Conservation (phyloP, 208 protist species). For the Trypanosoma grayi region DNA sequence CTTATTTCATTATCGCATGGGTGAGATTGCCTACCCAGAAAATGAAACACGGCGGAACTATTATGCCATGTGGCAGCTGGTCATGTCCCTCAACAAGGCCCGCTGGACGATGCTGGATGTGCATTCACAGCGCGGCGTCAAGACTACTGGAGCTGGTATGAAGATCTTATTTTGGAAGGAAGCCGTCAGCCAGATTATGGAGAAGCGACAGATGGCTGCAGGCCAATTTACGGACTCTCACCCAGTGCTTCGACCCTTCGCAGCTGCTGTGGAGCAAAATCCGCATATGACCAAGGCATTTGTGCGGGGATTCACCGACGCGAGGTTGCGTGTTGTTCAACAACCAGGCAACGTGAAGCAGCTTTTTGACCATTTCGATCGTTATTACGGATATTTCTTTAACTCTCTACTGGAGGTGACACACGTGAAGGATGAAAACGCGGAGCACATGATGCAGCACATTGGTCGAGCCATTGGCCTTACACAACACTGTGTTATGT, state of each 20-base stretch:
- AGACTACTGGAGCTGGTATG: slow-evolving; percentile 89
- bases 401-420: slow-evolving; percentile 83
- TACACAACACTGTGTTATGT: slow-evolving; percentile 88
- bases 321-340: slow-evolving; percentile 73
- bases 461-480: slow-evolving; percentile 81
- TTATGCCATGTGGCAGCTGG: slow-evolving; percentile 82
- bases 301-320: slow-evolving; percentile 86
- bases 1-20: slow-evolving; percentile 79
- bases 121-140: slow-evolving; percentile 79
- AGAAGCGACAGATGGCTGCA: slow-evolving; percentile 52
- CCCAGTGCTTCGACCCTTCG: slow-evolving; percentile 80
- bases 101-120: slow-evolving; percentile 91
- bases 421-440: slow-evolving; percentile 72
- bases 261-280: slow-evolving; percentile 58
- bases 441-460: slow-evolving; percentile 85
- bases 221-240: slow-evolving; percentile 88
- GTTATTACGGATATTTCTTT: slow-evolving; percentile 91
- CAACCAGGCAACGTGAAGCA: slow-evolving; percentile 88
- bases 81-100: slow-evolving; percentile 86
- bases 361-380: slow-evolving; percentile 90
- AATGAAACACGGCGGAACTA: slow-evolving; percentile 66
- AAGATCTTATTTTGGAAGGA: slow-evolving; percentile 91
- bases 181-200: slow-evolving; percentile 61
- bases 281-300: slow-evolving; percentile 85
- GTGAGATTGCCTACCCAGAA: slow-evolving; percentile 71